Evolutionary conservation across 192 early-diverging fungal genomes (phyloP).

Genomic region (Chytriomyces confervae): DNA sequence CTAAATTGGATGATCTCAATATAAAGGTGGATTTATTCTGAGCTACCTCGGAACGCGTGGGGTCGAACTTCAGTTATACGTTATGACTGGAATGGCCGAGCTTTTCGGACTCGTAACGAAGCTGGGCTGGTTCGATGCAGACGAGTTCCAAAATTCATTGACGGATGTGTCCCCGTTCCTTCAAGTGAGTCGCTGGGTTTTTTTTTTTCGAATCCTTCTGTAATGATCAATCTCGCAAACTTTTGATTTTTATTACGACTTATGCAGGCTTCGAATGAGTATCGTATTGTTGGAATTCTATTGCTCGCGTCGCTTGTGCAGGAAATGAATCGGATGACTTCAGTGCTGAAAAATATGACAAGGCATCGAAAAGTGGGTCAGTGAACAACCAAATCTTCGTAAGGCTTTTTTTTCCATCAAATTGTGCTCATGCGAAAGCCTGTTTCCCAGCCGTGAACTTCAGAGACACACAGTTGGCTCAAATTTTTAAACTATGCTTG

Average conservation of each 20-base stretch:
- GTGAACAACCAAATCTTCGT: background rate
- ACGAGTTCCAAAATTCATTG: slow-evolving; percentile 64
- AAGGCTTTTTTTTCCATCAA: background rate
- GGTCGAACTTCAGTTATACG: slow-evolving; percentile 49
- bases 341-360: slow-evolving; percentile 65
- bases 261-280: slow-evolving; percentile 57
- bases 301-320: slow-evolving; percentile 70
- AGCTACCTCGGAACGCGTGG: slow-evolving; percentile 48
- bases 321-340: slow-evolving; percentile 69
- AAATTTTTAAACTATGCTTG: slow-evolving; percentile 56
- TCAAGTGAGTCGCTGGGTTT: no score
- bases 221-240: background rate
- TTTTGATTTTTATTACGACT: slow-evolving; percentile 7
- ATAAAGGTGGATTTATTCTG: slow-evolving; percentile 66
- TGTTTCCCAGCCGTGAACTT: slow-evolving; percentile 51
- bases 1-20: background rate
- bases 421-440: background rate
- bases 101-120: slow-evolving; percentile 71
- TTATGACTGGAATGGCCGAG: slow-evolving; percentile 62
- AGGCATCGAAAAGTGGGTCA: slow-evolving; percentile 75
- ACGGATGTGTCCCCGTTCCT: slow-evolving; percentile 37
- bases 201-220: background rate
- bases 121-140: slow-evolving; percentile 75
- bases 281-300: slow-evolving; percentile 70
- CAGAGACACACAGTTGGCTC: slow-evolving; percentile 57